phyloP scores from a whole-genome alignment of 495 filamentous ascomycete species.

The Hypoxylon lenormandii region DNA sequence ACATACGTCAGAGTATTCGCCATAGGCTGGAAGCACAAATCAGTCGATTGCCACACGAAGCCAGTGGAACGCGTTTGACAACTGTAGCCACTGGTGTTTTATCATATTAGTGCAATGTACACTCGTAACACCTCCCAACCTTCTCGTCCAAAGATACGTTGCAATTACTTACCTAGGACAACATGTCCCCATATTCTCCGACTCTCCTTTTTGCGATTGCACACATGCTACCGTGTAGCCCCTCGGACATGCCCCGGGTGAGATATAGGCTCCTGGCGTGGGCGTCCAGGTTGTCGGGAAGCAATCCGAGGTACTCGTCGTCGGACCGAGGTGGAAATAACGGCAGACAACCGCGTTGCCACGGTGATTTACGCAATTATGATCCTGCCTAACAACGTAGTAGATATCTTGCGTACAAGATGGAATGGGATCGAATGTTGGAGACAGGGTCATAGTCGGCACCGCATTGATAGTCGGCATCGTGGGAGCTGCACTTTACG shows the following conservation, averaged over 20 bases:
- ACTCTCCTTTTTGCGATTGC: background rate
- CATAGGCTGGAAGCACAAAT: constrained; percentile 14
- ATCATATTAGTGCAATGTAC: too few relatives aligned
- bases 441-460: too few relatives aligned
- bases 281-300: constrained; percentile 19
- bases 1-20: constrained; percentile 1
- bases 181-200: constrained; percentile 17
- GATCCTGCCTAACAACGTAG: constrained; percentile 1
- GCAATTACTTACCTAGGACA: constrained; percentile 14
- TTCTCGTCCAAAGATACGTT: too few relatives aligned
- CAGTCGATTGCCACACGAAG: constrained; percentile 7
- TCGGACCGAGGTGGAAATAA: constrained; percentile 20
- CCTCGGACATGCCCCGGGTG: constrained; percentile 1
- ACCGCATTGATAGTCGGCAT: too few relatives aligned
- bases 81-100: too few relatives aligned
- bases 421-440: constrained; percentile 1
- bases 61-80: background rate
- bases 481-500: too few relatives aligned
- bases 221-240: constrained; percentile 20
- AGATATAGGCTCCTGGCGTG: constrained; percentile 12
- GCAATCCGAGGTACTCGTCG: constrained; percentile 17
- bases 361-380: background rate
- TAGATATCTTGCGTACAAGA: constrained; percentile 22
- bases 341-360: background rate
- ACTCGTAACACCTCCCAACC: too few relatives aligned